Evolutionary conservation across 345 rosid species (phyloP).

Genomic region (Eucalyptus pauciflora): DNA sequence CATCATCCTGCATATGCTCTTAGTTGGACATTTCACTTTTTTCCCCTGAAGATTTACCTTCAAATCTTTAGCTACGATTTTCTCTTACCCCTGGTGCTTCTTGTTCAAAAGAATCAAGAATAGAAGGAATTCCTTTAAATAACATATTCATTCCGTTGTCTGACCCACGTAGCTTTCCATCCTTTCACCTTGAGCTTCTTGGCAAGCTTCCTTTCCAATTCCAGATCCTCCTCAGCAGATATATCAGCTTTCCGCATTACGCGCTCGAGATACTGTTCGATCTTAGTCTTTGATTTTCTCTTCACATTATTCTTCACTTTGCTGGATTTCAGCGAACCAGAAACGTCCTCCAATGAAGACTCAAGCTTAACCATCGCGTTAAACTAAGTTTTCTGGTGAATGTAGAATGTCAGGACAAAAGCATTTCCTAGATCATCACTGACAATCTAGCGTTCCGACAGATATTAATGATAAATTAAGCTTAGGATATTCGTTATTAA

Average conservation of each 20-base stretch:
- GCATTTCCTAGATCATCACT: too few species aligned
- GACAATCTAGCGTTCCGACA: too few species aligned
- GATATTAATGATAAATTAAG: too few species aligned
- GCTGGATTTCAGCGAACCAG: slow-evolving; percentile 6
- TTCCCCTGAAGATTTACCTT: too few species aligned
- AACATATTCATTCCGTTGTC: slow-evolving; percentile 52
- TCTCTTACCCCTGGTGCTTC: slow-evolving; percentile 6
- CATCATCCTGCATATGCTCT: not conserved
- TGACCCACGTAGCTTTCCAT: slow-evolving; percentile 46
- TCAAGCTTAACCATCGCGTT: not conserved
- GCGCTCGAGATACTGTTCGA: slow-evolving; percentile 61
- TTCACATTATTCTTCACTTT: slow-evolving; percentile 19
- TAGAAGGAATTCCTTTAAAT: slow-evolving; percentile 35
- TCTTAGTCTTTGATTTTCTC: slow-evolving; percentile 36
- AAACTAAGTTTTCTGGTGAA: too few species aligned
- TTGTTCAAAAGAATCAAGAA: slow-evolving; percentile 15
- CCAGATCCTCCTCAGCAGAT: slow-evolving; percentile 4
- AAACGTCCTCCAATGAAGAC: not conserved
- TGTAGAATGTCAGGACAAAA: too few species aligned
- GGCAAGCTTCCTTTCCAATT: slow-evolving; percentile 68
- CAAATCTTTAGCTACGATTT: not conserved
- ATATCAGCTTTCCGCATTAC: slow-evolving; percentile 12
- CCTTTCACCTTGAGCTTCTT: slow-evolving; percentile 74
- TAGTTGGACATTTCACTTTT: not conserved
- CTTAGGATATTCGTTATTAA: too few species aligned